Percentiles rank a stretch among this genome's conserved stretches.
These are phyloP conservation scores for Neobulgaria alba DNA, from an alignment of 2,329 filamentous ascomycete genomes.

Conservation along the genomic window DNA sequence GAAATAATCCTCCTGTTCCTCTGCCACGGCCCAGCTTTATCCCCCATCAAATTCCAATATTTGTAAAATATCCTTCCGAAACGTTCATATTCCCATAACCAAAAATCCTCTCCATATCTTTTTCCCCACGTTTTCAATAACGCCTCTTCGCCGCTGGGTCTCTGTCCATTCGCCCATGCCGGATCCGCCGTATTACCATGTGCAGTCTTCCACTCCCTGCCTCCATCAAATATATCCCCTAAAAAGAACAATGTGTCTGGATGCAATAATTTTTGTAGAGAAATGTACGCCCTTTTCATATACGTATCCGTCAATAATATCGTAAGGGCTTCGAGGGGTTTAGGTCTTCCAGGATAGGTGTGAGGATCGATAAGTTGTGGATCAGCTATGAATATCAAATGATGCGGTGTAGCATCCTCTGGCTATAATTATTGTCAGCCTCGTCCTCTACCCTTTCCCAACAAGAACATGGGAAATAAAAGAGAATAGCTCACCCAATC, in stretches of 20 bases:
- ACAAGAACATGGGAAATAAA: not conserved
- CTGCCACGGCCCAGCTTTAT: constrained; percentile 47
- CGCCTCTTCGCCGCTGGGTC: constrained; percentile 43
- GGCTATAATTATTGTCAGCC: constrained; percentile 46
- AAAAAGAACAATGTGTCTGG: constrained; percentile 87
- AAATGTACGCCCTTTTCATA: constrained; percentile 71
- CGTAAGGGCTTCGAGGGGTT: constrained; percentile 59
- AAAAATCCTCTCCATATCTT: constrained; percentile 72
- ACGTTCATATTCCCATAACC: constrained; percentile 76
- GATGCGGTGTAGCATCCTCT: constrained; percentile 67
- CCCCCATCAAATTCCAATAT: constrained; percentile 52
- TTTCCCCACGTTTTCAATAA: constrained; percentile 59
- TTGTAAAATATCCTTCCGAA: constrained; percentile 82
- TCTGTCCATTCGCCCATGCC: constrained; percentile 44
- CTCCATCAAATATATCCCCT: constrained; percentile 91
- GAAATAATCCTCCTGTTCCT: constrained; percentile 70
- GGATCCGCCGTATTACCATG: constrained; percentile 51
- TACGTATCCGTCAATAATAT: constrained; percentile 81
- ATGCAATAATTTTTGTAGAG: constrained; percentile 65
- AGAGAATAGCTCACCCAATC: constrained; percentile 76
- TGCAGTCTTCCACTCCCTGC: constrained; percentile 82
- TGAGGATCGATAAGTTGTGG: constrained; percentile 69
- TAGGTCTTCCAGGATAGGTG: constrained; percentile 63
- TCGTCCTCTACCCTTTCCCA: constrained; percentile 5
- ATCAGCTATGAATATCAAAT: constrained; percentile 60